phyloP scores from a whole-genome alignment of 2,329 filamentous ascomycete genomes.

The Penicillium sp. region DNA sequence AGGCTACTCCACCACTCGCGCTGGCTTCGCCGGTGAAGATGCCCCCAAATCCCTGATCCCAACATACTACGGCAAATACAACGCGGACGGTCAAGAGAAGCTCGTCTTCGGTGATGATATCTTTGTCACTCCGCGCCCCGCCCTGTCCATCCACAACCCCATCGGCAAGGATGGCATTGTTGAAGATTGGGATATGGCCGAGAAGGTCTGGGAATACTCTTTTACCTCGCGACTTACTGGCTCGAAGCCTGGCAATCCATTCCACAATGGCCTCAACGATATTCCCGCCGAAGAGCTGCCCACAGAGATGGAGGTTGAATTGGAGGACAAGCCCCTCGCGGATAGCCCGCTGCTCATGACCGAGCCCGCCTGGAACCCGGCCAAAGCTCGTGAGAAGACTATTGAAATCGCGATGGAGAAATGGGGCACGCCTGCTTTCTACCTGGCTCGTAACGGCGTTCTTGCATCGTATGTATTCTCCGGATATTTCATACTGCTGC shows the following conservation, averaged over 20 bases:
- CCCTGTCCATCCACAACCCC: slow-evolving; percentile 87
- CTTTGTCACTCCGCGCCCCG: slow-evolving; percentile 75
- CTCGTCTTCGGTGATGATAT: slow-evolving; percentile 87
- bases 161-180: slow-evolving; percentile 89
- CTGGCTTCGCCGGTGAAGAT: slow-evolving; percentile 97
- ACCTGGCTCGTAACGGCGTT: slow-evolving; percentile 86
- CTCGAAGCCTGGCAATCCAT: slow-evolving; percentile 70
- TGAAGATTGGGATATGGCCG: slow-evolving; percentile 93
- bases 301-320: slow-evolving; percentile 65
- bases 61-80: slow-evolving; percentile 78
- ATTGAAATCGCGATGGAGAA: slow-evolving; percentile 97
- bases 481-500: background rate
- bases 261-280: slow-evolving; percentile 81
- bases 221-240: slow-evolving; percentile 88
- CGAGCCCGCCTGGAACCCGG: slow-evolving; percentile 89
- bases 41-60: slow-evolving; percentile 92
- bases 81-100: slow-evolving; percentile 59
- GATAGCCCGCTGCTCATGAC: slow-evolving; percentile 94
- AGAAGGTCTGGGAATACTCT: slow-evolving; percentile 89
- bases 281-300: slow-evolving; percentile 63
- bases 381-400: slow-evolving; percentile 87
- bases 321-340: slow-evolving; percentile 76
- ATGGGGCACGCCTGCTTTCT: slow-evolving; percentile 95
- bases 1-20: slow-evolving; percentile 87
- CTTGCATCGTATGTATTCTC: slow-evolving; percentile 70